These are phyloP conservation scores for Entomortierella chlamydospora DNA, from an alignment of 192 early-diverging fungal genomes.

Conservation along the genomic window DNA sequence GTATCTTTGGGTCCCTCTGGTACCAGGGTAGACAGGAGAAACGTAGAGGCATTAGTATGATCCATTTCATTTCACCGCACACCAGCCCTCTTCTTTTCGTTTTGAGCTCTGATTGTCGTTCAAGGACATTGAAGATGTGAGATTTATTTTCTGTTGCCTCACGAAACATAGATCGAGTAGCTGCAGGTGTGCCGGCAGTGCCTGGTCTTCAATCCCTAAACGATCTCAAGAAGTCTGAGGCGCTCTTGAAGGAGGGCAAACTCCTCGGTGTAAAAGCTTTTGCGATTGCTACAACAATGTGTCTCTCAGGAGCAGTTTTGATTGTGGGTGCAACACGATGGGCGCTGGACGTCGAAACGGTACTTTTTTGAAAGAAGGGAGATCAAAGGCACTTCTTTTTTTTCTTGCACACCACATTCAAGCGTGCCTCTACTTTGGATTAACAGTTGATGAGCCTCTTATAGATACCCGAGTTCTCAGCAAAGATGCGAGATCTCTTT, in stretches of 20 bases:
- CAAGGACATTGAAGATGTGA: not conserved
- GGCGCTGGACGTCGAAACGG: constrained; percentile 51
- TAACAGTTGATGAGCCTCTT: not conserved
- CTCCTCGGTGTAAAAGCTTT: constrained; percentile 49
- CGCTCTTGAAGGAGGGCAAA: constrained; percentile 39
- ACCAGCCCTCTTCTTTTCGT: not conserved
- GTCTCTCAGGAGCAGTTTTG: constrained; percentile 41
- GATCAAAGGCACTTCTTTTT: no score
- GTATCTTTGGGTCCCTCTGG: constrained; percentile 54
- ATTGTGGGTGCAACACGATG: constrained; percentile 43
- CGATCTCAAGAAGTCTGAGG: constrained; percentile 40
- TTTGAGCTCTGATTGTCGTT: not conserved
- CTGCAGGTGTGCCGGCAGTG: constrained; percentile 10
- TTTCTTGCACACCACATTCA: not conserved
- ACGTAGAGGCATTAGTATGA: constrained; percentile 37
- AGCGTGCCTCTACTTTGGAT: not conserved
- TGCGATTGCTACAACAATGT: constrained; percentile 42
- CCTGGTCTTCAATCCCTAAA: constrained; percentile 32
- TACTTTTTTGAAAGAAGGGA: constrained; percentile 1
- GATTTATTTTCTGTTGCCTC: not conserved
- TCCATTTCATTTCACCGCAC: not conserved
- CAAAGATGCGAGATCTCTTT: constrained; percentile 52
- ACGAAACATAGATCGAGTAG: constrained; percentile 19
- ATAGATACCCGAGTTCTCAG: constrained; percentile 54
- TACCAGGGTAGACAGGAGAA: constrained; percentile 44